phyloP scores from a whole-genome alignment of 2,329 filamentous ascomycete species.

The Pseudogymnoascus sp. region DNA sequence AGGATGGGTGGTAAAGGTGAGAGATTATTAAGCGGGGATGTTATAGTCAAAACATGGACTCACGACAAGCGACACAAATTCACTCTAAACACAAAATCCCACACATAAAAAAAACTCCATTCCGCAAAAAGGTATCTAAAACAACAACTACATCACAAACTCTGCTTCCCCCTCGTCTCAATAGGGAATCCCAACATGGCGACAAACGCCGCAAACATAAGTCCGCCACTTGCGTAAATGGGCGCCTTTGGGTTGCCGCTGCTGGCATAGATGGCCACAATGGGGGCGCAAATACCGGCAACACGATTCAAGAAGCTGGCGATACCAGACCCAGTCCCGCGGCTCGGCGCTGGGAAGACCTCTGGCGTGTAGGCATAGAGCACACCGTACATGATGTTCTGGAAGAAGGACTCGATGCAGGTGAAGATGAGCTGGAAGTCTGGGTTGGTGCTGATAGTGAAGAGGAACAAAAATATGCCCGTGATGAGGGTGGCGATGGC shows the following conservation, averaged over 20 bases:
- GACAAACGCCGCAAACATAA: constrained; percentile 54
- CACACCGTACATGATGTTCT: constrained; percentile 73
- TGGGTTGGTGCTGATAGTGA: constrained; percentile 50
- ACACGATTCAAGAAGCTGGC: constrained; percentile 65
- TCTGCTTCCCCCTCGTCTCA: constrained; percentile 54
- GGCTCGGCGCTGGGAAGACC: constrained; percentile 65
- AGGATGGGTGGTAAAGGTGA: too few relatives aligned
- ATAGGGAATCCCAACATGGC: constrained; percentile 56
- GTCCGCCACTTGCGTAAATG: constrained; percentile 49
- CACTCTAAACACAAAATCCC: too few relatives aligned
- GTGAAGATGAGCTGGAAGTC: constrained; percentile 57
- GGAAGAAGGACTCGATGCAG: constrained; percentile 63
- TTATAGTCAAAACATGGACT: too few relatives aligned
- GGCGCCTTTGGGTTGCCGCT: constrained; percentile 44
- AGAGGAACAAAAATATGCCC: constrained; percentile 61
- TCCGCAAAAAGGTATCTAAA: constrained; percentile 6
- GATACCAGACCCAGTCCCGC: constrained; percentile 67
- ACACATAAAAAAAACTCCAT: not conserved
- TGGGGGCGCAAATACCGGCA: constrained; percentile 60
- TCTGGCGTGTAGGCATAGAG: constrained; percentile 73
- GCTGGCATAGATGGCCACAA: constrained; percentile 51
- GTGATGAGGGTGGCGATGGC: constrained; percentile 61
- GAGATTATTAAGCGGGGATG: too few relatives aligned
- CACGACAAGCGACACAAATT: too few relatives aligned
- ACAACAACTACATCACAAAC: constrained; percentile 35